Evolutionary conservation across 768 basidiomycete species (phyloP).

Genomic region (Rhodocollybia butyracea): DNA sequence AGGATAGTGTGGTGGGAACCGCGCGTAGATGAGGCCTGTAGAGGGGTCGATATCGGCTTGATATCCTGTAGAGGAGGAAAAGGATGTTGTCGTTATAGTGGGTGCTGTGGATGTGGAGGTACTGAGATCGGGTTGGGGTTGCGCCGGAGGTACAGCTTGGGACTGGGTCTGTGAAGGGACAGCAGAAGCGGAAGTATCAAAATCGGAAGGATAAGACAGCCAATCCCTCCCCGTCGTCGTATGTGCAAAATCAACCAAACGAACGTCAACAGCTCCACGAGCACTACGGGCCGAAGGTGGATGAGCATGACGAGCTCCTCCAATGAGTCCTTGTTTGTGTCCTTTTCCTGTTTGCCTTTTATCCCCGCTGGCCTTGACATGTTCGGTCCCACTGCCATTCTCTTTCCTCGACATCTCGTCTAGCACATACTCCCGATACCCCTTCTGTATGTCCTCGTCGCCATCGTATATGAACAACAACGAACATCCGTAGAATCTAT

Average conservation of each 20-base stretch:
- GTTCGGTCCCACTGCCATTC: no score
- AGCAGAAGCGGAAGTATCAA: no score
- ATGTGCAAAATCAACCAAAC: conserved; percentile 98
- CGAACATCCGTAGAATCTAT: conserved; percentile 97
- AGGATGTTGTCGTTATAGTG: conserved; percentile 11
- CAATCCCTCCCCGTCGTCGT: conserved; percentile 96
- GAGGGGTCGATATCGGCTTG: conserved; percentile 77
- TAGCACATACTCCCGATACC: conserved; percentile 54
- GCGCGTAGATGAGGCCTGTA: conserved; percentile 82
- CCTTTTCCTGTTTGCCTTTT: no score
- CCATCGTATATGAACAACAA: conserved; percentile 98
- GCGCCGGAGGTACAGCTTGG: no score
- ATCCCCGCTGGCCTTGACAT: no score
- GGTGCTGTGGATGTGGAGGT: no score
- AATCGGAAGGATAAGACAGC: conserved; percentile 56
- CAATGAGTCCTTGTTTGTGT: no score
- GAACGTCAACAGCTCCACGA: conserved; percentile 92
- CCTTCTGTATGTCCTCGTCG: conserved; percentile 82
- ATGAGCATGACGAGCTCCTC: no score
- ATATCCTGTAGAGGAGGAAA: conserved; percentile 63
- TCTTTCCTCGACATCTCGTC: no score
- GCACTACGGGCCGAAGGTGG: no score
- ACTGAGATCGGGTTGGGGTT: no score
- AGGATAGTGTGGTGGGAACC: conserved; percentile 41
- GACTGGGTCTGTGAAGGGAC: no score